These are phyloP conservation scores for Corynascus novoguineensis DNA, from an alignment of 495 filamentous ascomycete species.

Conservation along the genomic window DNA sequence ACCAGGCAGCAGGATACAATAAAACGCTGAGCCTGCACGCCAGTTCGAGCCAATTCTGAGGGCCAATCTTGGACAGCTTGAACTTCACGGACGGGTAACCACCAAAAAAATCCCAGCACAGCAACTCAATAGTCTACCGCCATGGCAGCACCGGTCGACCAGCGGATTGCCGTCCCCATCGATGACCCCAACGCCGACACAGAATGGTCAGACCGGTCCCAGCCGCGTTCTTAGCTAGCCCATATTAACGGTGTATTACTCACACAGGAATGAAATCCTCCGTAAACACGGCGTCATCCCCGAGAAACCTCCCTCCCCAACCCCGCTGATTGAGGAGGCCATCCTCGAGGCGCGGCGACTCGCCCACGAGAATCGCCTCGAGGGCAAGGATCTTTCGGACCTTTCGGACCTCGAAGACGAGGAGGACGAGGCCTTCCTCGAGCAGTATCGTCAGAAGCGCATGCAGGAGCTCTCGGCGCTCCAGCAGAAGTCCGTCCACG, in stretches of 20 bases:
- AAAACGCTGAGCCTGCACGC: too few relatives aligned
- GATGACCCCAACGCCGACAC: conserved; percentile 95
- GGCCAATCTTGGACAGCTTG: not conserved
- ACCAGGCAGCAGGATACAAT: conserved; percentile 5
- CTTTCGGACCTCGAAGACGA: conserved; percentile 85
- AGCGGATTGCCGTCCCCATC: conserved; percentile 69
- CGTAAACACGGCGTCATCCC: conserved; percentile 94
- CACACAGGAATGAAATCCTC: conserved; percentile 91
- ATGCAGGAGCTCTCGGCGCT: conserved; percentile 72
- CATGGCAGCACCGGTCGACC: conserved; percentile 72
- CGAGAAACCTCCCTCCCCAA: conserved; percentile 90
- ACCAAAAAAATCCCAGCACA: not conserved
- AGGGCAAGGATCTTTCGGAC: conserved; percentile 90
- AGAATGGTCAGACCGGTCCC: conserved; percentile 67
- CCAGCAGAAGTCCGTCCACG: conserved; percentile 68
- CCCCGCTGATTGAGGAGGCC: conserved; percentile 94
- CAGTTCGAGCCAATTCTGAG: not conserved
- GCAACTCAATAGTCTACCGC: too few relatives aligned
- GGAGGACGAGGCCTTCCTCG: conserved; percentile 87
- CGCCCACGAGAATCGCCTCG: conserved; percentile 83
- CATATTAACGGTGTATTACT: conserved; percentile 14
- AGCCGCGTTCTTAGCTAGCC: not conserved
- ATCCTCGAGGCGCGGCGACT: conserved; percentile 70
- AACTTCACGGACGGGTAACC: not conserved
- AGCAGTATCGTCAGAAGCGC: conserved; percentile 79